Conservation (phyloP, 2,329 filamentous ascomycete genomes). For the Phyllosticta citribraziliensis region DNA sequence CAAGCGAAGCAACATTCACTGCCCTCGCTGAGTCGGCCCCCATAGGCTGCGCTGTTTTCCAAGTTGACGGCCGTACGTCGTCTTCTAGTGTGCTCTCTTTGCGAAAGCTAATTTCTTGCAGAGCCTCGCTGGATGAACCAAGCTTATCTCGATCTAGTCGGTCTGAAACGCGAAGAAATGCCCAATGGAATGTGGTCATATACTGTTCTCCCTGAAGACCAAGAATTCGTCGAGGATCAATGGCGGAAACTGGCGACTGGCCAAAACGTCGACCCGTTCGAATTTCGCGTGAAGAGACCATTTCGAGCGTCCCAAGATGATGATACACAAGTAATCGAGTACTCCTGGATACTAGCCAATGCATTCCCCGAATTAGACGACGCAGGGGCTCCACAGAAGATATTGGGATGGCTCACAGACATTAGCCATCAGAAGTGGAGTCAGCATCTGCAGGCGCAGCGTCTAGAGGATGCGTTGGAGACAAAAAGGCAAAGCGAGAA, state of each 20-base stretch:
- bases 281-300: constrained; percentile 1
- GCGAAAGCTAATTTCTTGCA: neutral
- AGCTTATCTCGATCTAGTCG: constrained; percentile 8
- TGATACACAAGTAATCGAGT: neutral
- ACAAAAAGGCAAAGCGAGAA: constrained; percentile 27
- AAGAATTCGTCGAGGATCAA: constrained; percentile 1
- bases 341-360: constrained; percentile 21
- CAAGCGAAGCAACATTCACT: constrained; percentile 1
- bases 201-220: constrained; percentile 5
- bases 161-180: constrained; percentile 3
- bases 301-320: neutral
- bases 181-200: neutral
- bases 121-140: constrained; percentile 10
- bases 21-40: constrained; percentile 2
- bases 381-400: constrained; percentile 18
- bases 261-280: constrained; percentile 1
- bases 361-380: constrained; percentile 22
- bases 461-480: constrained; percentile 27
- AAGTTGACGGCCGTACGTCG: constrained; percentile 8
- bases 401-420: constrained; percentile 26
- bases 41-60: constrained; percentile 8
- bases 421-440: constrained; percentile 24
- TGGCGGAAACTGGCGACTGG: neutral
- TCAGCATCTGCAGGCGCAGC: constrained; percentile 19
- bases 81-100: too few relatives aligned